Conservation (phyloP, 192 early-diverging fungal genomes). For the Podila epigama region DNA sequence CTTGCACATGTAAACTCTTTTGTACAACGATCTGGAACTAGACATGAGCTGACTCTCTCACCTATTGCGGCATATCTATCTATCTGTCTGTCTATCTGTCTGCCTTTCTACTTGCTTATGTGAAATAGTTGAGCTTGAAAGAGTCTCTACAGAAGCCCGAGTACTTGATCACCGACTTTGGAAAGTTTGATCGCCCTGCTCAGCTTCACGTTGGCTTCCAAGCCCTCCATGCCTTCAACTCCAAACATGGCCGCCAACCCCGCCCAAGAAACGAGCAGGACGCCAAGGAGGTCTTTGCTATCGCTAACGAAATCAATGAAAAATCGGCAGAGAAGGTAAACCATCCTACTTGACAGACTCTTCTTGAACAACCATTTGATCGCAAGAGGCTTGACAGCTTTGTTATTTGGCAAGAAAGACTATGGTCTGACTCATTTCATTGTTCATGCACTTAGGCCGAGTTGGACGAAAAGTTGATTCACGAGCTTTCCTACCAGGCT, state of each 20-base stretch:
- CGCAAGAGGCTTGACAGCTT: not conserved
- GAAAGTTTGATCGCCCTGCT: slow-evolving; percentile 96
- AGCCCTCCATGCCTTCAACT: slow-evolving; percentile 85
- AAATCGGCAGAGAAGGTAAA: slow-evolving; percentile 66
- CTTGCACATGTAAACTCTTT: not conserved
- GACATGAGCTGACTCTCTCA: too few relatives aligned
- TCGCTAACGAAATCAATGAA: slow-evolving; percentile 78
- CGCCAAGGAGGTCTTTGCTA: slow-evolving; percentile 77
- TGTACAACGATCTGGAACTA: not conserved
- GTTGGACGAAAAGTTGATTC: slow-evolving; percentile 86
- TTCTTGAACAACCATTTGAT: too few relatives aligned
- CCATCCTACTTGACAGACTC: not conserved
- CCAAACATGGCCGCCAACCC: slow-evolving; percentile 76
- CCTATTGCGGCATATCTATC: too few relatives aligned
- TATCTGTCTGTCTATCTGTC: too few relatives aligned
- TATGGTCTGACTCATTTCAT: not conserved
- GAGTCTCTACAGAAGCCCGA: slow-evolving; percentile 85
- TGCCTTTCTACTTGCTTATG: not conserved
- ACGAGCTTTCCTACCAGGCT: slow-evolving; percentile 88
- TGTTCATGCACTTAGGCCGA: slow-evolving; percentile 56
- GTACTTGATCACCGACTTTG: slow-evolving; percentile 90
- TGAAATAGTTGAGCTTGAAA: slow-evolving; percentile 65
- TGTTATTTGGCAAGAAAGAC: not conserved
- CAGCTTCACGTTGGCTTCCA: slow-evolving; percentile 95
- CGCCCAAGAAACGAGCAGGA: slow-evolving; percentile 86